Evolutionary conservation across 768 basidiomycete species (phyloP), one percentile per base, ranked within the genome.

Genomic region (Suillus placidus): DNA sequence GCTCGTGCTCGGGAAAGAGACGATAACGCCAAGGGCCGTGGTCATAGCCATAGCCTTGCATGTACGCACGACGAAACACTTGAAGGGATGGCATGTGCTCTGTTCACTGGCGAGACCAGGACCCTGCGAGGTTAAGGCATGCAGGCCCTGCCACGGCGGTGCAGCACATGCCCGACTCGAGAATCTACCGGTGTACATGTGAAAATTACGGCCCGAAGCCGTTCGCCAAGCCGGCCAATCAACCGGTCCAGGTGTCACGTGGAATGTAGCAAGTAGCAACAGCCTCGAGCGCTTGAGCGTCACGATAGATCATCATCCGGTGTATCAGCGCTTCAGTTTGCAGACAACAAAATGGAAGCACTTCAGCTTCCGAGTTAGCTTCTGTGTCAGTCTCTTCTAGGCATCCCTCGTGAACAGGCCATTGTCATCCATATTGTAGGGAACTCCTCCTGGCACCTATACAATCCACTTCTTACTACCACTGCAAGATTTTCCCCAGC

Each of bases 391-490:
- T 47, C 12, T 35, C 38, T 38, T 20, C 43, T 60, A 47, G 20
- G 32, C 32, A 20, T 57, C 71, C 26, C 47, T 49, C 6, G 72
- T 83, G 65, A 71, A 77, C 10, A 68, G 78, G 70, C 70, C 74
- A 7, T 34, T 64, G 35, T 65, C 69, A 20, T 72, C 72, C 54
- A 85, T 89, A 65, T 84, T 87, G 0, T 69, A 74, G 66, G 77
- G 85, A 9, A 83, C 83, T 1, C 80, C 89, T 8, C 86, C 85
- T 2, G 83, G 87, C 62, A 4, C 84, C 87, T 2, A 78, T 82
- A 61, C 85, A 85, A 5, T 82, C 83, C 35, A 82, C 85, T 4
- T 88, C 87, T 7, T 90, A 81, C 76, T 90, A 81, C 76, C 89
- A 86, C 80, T 20, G 8, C 42, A 43, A 18, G 1, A 6, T 18